These are phyloP conservation scores for Teunomyces aglyptinius DNA, from an alignment of 805 yeast genomes.

Conservation along the genomic window DNA sequence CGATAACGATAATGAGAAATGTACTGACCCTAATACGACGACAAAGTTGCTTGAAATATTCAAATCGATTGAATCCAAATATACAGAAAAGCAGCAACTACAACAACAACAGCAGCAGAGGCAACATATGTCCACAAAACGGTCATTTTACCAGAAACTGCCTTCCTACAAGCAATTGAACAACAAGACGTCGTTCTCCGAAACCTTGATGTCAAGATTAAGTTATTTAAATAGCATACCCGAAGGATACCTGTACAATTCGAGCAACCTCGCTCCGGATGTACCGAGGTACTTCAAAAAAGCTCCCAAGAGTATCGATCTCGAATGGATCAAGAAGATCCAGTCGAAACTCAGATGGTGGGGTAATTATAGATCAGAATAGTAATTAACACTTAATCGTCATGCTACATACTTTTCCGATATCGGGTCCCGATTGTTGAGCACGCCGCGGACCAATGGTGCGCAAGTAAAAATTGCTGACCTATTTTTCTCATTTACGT, in stretches of 20 bases:
- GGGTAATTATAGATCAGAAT: constrained; percentile 3
- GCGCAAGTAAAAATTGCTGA: constrained; percentile 5
- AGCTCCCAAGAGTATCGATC: constrained; percentile 9
- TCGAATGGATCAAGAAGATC: constrained; percentile 13
- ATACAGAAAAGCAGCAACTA: constrained; percentile 11
- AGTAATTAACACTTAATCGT: not conserved
- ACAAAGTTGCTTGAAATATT: constrained; percentile 18
- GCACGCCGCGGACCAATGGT: constrained; percentile 8
- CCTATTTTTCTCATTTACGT: not conserved
- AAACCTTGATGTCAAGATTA: constrained; percentile 17
- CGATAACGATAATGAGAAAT: not conserved
- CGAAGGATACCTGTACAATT: constrained; percentile 9
- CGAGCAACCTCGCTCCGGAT: not conserved
- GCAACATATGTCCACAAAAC: constrained; percentile 3
- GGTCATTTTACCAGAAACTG: constrained; percentile 12
- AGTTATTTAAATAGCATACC: constrained; percentile 19
- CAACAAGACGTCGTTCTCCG: constrained; percentile 17
- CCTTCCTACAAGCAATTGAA: constrained; percentile 9
- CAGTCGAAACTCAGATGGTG: constrained; percentile 10
- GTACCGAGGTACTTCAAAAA: not conserved
- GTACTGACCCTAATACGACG: constrained; percentile 4
- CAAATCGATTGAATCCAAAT: constrained; percentile 18
- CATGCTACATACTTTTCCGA: constrained; percentile 5
- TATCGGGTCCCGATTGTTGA: constrained; percentile 5
- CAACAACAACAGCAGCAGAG: not conserved